Percentiles rank a stretch among this genome's conserved stretches.
These are phyloP conservation scores for Pisolithus sp. DNA, from an alignment of 768 basidiomycete genomes.

Conservation along the genomic window DNA sequence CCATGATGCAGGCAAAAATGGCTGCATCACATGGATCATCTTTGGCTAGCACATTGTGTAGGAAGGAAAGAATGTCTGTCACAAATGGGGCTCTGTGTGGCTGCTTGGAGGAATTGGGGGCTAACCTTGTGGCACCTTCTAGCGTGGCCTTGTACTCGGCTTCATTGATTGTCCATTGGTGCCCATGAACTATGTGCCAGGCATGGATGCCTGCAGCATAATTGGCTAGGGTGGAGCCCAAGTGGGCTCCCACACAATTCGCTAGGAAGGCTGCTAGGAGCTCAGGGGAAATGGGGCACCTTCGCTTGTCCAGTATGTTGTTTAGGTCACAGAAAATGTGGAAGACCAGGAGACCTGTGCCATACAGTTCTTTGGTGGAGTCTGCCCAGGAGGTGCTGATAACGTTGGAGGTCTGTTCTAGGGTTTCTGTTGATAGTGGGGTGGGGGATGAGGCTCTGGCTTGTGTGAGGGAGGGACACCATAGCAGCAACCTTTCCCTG, in stretches of 20 bases:
- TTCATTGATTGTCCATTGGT: slow-evolving; percentile 38
- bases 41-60: slow-evolving; percentile 1
- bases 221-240: slow-evolving; percentile 29
- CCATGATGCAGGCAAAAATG: background rate
- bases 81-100: slow-evolving; percentile 9
- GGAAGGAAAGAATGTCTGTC: background rate
- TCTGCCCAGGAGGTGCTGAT: slow-evolving; percentile 23
- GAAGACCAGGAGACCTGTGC: slow-evolving; percentile 31
- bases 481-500: background rate
- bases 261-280: slow-evolving; percentile 29
- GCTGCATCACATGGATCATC: slow-evolving; percentile 23
- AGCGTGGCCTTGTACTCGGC: slow-evolving; percentile 11
- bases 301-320: slow-evolving; percentile 24
- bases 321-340: slow-evolving; percentile 36
- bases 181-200: slow-evolving; percentile 31
- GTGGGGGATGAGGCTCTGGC: background rate
- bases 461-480: background rate
- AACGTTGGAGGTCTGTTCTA: slow-evolving; percentile 18
- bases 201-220: slow-evolving; percentile 35
- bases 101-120: slow-evolving; percentile 4
- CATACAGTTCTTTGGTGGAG: slow-evolving; percentile 31
- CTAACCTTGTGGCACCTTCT: background rate
- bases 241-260: slow-evolving; percentile 25
- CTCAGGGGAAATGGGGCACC: slow-evolving; percentile 22
- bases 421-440: background rate